Evolutionary conservation across 257 asterid genomes (phyloP), one percentile per base, ranked within the genome.

Genomic region (Fraxinus americana): DNA sequence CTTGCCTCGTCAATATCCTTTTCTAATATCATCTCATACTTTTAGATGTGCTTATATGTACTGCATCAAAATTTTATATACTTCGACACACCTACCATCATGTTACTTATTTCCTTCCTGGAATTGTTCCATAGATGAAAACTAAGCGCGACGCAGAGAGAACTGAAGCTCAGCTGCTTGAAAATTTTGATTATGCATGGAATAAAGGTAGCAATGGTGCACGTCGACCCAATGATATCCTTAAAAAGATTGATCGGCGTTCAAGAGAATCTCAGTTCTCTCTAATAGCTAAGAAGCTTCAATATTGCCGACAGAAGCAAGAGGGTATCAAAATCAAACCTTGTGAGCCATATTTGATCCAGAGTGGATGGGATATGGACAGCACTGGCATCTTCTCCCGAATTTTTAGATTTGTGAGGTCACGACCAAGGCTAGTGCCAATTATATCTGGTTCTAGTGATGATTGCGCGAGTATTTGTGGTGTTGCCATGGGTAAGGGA

Each of bases 101-200:
- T 7, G 75, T 25, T 63, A 63, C 35, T 63, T 13, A 38, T 59
- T 72, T 82, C 75, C 78, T 59, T 73, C 39, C 25, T 54, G 76
- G 14, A 76, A 70, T 76, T 68, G 12, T 83, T 82, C 52, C 45
- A 57, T 85, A 91, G 99, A 88, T 92, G 92, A 85, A 83, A 80
- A 88, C 81, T 77, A 85, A 90, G 85, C 86, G 86, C 80, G 94
- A 91, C 34, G 97, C 99, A 6, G 97, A 89, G 89, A 85, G 77
- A 78, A 91, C 96, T 32, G 99, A 95, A 86, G 83, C 88, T 71
- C 86, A 87, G 80, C 87, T 95, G 84, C 98, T 95, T 39, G 86
- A 85, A 72, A 92, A 29, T 59, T 95, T 93, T 82, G 97, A 95
- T 77, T 95, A 93, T 77, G 97, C 98, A 13, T 95, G 98, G 97